Evolutionary conservation across 495 filamentous ascomycete genomes (phyloP).

Genomic region (Neurospora hispaniola): DNA sequence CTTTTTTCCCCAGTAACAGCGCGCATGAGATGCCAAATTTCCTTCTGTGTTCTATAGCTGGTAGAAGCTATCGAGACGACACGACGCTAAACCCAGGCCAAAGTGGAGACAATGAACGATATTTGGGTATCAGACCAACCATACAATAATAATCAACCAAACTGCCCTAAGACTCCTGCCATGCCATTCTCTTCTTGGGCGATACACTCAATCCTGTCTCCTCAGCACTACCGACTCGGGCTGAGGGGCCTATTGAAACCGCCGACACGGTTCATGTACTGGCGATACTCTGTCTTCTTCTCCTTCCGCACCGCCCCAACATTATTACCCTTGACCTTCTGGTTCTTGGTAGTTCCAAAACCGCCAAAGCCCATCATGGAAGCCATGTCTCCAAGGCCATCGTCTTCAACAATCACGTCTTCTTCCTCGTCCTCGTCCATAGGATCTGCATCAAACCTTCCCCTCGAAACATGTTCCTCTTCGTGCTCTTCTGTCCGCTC

Average conservation of each 20-base stretch:
- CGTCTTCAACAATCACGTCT: constrained; percentile 47
- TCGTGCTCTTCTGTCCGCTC: constrained; percentile 14
- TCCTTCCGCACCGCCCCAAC: constrained; percentile 79
- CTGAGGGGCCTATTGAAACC: constrained; percentile 90
- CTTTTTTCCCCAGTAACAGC: not conserved
- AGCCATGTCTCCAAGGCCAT: constrained; percentile 63
- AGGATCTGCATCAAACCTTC: constrained; percentile 24
- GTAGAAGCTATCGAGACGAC: not conserved
- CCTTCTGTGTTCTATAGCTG: not conserved
- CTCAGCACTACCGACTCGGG: constrained; percentile 28
- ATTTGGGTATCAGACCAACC: not conserved
- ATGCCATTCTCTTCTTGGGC: not conserved
- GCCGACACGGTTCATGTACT: constrained; percentile 98
- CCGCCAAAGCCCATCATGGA: constrained; percentile 78
- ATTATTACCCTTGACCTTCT: constrained; percentile 85
- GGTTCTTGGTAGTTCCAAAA: constrained; percentile 82
- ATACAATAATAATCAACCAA: not conserved
- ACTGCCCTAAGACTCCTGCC: not conserved
- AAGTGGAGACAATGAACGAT: not conserved
- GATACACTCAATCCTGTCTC: not conserved
- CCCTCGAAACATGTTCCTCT: constrained; percentile 8
- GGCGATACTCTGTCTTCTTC: constrained; percentile 90
- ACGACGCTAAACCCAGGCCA: not conserved
- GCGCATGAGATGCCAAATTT: not conserved
- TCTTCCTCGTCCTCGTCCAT: constrained; percentile 39